Percentiles rank a stretch among this genome's conserved stretches.
Evolutionary conservation across 208 protist genomes (phyloP).

Genomic region (Wallacemonas rigidus): DNA sequence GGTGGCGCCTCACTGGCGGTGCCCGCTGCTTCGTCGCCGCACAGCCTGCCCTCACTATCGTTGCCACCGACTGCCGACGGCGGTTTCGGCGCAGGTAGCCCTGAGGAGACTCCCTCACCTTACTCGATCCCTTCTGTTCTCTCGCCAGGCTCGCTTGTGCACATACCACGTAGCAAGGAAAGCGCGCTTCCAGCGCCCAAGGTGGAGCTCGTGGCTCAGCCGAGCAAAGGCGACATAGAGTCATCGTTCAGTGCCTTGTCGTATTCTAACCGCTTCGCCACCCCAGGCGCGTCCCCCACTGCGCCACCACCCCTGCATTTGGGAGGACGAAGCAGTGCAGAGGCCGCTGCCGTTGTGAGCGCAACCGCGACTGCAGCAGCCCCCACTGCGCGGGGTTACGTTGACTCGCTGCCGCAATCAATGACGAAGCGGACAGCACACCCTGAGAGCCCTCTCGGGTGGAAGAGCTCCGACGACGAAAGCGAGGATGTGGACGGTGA

Average conservation of each 20-base stretch:
- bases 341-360: no score
- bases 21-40: neutral
- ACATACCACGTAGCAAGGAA: neutral
- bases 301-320: no score
- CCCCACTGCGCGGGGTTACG: neutral
- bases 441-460: neutral
- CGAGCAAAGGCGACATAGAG: neutral
- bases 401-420: slow-evolving; percentile 6
- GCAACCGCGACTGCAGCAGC: no score
- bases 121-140: slow-evolving; percentile 3
- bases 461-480: neutral
- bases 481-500: neutral
- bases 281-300: no score
- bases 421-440: neutral
- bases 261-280: no score
- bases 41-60: neutral
- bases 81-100: neutral
- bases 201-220: slow-evolving; percentile 4
- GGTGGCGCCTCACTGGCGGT: no score
- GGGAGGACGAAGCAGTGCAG: no score
- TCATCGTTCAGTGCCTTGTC: neutral
- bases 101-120: neutral
- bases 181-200: neutral
- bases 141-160: neutral
- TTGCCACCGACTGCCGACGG: neutral